Evolutionary conservation across 345 rosid species (phyloP), one percentile per base, ranked within the genome.

Genomic region (Theobroma cacao): DNA sequence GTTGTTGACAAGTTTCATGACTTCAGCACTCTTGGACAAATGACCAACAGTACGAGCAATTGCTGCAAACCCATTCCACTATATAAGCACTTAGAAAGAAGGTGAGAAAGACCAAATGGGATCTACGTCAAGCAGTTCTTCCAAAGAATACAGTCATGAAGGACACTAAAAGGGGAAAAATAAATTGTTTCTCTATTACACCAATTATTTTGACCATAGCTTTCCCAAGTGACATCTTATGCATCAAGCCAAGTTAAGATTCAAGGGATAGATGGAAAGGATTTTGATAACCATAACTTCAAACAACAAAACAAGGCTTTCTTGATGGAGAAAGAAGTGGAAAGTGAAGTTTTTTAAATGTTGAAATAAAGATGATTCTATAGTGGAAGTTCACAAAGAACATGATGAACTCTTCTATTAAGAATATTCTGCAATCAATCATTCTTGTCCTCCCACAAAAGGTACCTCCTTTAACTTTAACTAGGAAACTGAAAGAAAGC

Each of bases 1-100:
- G 77, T 88, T 75, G 74, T 86, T 84, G 58, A 88, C 88, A 74
- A 88, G 87, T 66, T 88, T 84, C 87, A 88, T 88, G 59, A 88
- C 90, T 72, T 88, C 87, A 30, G 86, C 82, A 72, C 90, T 88
- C 82, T 84, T 85, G 28, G 86, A 79, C 65, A 88, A 81, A 82
- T 88, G 88, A 48, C 87, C 88, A 79, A 85, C 85, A 7, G 88
- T 84, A 36, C 86, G 88, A 13, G 88, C 83, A 80, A 85, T 88
- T 20, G 90, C 90, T 88, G 79, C 78, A 72, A 72, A 43, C 10
- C 17, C 34, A 30, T 33, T 59, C 69, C 30, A 75, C 2, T 52
- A 66, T 1, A 24, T 63, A 24, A 47, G 26, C 14, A 22, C 12
- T 55, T 48, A 56, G 63, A 22, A 79, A 58, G 60, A 30, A 59